Evolutionary conservation across 2,329 filamentous ascomycete genomes (phyloP).

Genomic region (Colletotrichum endophyticum): DNA sequence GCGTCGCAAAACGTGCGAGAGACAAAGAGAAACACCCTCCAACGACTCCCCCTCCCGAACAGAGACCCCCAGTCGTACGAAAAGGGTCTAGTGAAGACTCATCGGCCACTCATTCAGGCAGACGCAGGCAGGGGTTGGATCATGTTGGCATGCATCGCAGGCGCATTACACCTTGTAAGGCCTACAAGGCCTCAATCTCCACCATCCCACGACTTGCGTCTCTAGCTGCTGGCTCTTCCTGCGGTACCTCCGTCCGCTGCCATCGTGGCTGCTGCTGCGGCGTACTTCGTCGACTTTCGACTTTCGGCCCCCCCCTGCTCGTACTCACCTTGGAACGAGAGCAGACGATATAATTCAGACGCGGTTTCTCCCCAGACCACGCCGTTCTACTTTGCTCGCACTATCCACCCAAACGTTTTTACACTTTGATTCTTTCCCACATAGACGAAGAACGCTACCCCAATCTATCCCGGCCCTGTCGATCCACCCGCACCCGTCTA

Average conservation of each 20-base stretch:
- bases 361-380: background rate
- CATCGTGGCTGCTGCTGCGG: background rate
- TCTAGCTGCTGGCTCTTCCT: background rate
- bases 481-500: background rate
- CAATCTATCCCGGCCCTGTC: background rate
- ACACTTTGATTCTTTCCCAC: conserved; percentile 8
- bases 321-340: background rate
- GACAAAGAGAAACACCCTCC: background rate
- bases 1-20: background rate
- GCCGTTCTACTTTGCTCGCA: background rate
- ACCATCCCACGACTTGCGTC: background rate
- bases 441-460: background rate
- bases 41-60: background rate
- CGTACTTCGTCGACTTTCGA: background rate
- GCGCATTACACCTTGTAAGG: background rate
- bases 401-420: conserved; percentile 12
- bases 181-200: conserved; percentile 13
- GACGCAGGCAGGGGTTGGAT: conserved; percentile 7
- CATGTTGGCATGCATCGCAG: background rate
- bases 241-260: background rate
- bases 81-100: conserved; percentile 12
- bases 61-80: background rate
- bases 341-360: conserved; percentile 16
- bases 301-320: background rate
- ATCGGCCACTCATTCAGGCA: conserved; percentile 13